Evolutionary conservation across 257 asterid genomes (phyloP).

Genomic region (Fraxinus americana): DNA sequence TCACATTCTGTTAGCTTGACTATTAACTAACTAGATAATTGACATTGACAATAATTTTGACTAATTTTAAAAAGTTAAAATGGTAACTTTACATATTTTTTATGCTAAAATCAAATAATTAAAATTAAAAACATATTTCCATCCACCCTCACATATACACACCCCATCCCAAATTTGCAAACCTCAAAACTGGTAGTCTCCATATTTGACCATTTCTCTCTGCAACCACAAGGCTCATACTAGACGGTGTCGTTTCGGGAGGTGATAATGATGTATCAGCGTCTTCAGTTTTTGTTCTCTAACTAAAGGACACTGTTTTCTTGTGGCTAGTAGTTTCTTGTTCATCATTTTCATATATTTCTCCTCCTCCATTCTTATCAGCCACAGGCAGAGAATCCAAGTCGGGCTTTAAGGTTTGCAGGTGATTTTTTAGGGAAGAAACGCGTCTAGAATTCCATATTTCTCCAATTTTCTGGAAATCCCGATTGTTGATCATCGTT

Average conservation of each 20-base stretch:
- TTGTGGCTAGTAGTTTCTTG: constrained; percentile 17
- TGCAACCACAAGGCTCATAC: constrained; percentile 11
- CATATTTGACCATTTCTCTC: constrained; percentile 38
- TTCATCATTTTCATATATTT: constrained; percentile 7
- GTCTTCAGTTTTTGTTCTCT: constrained; percentile 22
- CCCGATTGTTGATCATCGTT: too few relatives aligned
- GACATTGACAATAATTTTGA: too few relatives aligned
- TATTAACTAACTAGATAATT: too few relatives aligned
- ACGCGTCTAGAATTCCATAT: constrained; percentile 16
- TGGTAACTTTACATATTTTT: too few relatives aligned
- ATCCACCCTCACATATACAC: too few relatives aligned
- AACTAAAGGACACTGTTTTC: constrained; percentile 28
- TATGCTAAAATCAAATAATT: too few relatives aligned
- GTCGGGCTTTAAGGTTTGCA: constrained; percentile 11
- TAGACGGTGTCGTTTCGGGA: constrained; percentile 23
- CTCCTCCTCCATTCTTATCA: constrained; percentile 25
- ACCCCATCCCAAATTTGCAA: too few relatives aligned
- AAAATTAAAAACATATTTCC: too few relatives aligned
- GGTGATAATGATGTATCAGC: constrained; percentile 18
- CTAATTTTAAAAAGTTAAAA: too few relatives aligned
- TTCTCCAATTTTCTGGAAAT: too few relatives aligned
- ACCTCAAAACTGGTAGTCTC: constrained; percentile 37
- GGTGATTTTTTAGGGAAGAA: constrained; percentile 15
- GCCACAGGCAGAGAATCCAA: constrained; percentile 9
- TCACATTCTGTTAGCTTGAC: too few relatives aligned